A percentile compares a stretch with the other conserved stretches of the same genome.
These are phyloP conservation scores for Biancaea sappan DNA, from an alignment of 306 rosid genomes.

Conservation along the genomic window DNA sequence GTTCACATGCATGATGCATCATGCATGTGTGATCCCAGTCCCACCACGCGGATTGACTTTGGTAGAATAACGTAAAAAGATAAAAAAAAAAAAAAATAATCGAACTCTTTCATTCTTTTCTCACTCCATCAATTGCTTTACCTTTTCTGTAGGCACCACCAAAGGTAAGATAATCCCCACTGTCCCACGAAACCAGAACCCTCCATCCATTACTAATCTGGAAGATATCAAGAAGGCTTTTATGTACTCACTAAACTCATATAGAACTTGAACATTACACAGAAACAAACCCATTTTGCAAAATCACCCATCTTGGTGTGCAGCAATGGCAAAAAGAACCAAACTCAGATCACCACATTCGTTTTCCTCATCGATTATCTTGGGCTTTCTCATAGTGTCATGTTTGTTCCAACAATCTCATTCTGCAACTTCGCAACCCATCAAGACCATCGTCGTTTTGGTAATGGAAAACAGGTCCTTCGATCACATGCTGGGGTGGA, in stretches of 20 bases:
- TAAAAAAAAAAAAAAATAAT: background rate
- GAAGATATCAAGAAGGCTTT: background rate
- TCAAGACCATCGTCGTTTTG: conserved; percentile 84
- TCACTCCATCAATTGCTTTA: conserved; percentile 30
- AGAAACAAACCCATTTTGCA: conserved; percentile 16
- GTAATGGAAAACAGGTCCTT: conserved; percentile 97
- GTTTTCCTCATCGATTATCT: conserved; percentile 45
- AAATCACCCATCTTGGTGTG: conserved; percentile 23
- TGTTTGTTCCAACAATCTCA: conserved; percentile 35
- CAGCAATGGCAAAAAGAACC: conserved; percentile 33
- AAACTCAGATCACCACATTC: conserved; percentile 33
- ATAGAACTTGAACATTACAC: background rate
- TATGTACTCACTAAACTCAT: background rate
- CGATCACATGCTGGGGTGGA: conserved; percentile 77
- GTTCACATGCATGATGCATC: too few species aligned
- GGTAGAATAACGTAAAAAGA: background rate
- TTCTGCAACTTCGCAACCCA: conserved; percentile 57
- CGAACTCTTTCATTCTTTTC: conserved; percentile 28
- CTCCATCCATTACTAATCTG: conserved; percentile 22
- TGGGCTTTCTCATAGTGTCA: conserved; percentile 55
- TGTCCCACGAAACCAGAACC: conserved; percentile 30
- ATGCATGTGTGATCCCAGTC: background rate
- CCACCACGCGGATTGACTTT: conserved; percentile 18
- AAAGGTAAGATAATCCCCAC: background rate
- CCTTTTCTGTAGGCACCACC: background rate